Evolutionary conservation across 306 rosid species (phyloP).

Genomic region (Mucuna pruriens): DNA sequence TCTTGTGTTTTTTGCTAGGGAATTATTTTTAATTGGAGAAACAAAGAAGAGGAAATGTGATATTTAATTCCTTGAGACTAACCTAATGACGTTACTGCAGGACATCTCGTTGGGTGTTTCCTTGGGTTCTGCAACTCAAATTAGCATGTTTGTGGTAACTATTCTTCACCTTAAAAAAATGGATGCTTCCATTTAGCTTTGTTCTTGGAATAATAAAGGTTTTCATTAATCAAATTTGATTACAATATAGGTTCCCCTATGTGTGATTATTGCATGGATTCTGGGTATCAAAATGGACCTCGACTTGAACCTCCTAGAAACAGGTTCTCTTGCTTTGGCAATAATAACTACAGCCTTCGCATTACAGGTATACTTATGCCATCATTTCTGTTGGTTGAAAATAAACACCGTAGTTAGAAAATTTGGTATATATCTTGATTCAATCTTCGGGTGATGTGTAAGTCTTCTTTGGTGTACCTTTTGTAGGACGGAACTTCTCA

Average conservation of each 20-base stretch:
- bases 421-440: background rate
- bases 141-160: slow-evolving; percentile 53
- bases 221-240: slow-evolving; percentile 5
- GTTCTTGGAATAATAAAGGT: background rate
- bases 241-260: slow-evolving; percentile 71
- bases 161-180: background rate
- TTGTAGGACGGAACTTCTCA: slow-evolving; percentile 81
- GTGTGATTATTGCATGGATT: slow-evolving; percentile 78
- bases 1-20: background rate
- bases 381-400: too few relatives aligned
- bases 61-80: slow-evolving; percentile 6
- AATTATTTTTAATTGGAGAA: background rate
- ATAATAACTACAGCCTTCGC: slow-evolving; percentile 72
- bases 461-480: background rate
- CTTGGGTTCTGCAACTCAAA: slow-evolving; percentile 56
- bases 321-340: slow-evolving; percentile 79
- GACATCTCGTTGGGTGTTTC: slow-evolving; percentile 51
- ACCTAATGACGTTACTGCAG: slow-evolving; percentile 21
- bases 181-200: background rate
- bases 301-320: slow-evolving; percentile 71
- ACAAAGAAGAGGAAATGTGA: background rate
- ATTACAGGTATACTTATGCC: slow-evolving; percentile 85
- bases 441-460: too few relatives aligned
- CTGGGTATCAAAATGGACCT: slow-evolving; percentile 83
- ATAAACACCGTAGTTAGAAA: too few relatives aligned